Evolutionary conservation across 2,329 filamentous ascomycete genomes (phyloP).

Genomic region (Colletotrichum orbiculare): DNA sequence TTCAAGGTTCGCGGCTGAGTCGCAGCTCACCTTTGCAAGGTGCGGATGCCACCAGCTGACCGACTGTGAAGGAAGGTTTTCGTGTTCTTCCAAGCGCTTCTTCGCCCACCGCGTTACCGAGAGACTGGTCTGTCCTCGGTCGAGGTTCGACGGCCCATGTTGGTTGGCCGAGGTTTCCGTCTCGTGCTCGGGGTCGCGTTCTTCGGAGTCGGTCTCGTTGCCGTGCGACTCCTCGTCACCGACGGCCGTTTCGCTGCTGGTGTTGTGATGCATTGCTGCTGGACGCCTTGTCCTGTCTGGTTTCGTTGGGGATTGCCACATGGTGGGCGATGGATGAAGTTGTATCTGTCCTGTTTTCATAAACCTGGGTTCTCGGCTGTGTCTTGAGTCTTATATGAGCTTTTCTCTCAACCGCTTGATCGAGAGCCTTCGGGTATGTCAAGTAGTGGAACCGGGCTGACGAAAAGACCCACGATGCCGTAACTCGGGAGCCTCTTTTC

Average conservation of each 20-base stretch:
- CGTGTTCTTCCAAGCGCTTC: conserved; percentile 7
- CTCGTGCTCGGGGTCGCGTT: neutral
- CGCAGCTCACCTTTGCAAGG: conserved; percentile 4
- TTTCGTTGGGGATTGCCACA: neutral
- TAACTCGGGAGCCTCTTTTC: neutral
- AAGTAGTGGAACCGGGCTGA: conserved; percentile 1
- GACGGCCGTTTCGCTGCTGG: neutral
- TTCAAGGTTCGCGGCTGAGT: neutral
- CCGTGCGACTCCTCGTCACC: neutral
- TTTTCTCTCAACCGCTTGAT: neutral
- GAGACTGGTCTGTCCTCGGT: neutral
- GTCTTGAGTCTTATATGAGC: neutral
- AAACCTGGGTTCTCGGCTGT: neutral
- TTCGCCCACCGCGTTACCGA: conserved; percentile 13
- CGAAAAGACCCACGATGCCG: conserved; percentile 3
- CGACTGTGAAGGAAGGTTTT: conserved; percentile 19
- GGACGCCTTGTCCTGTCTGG: neutral
- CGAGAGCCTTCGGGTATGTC: conserved; percentile 1
- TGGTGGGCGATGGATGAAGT: no score
- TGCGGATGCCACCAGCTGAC: conserved; percentile 29
- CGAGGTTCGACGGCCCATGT: neutral
- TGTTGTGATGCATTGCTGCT: neutral
- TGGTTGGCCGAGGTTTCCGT: neutral
- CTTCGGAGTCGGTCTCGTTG: no score
- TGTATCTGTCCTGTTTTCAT: neutral